Percentiles rank a stretch among this genome's conserved stretches.
These are phyloP conservation scores for Gomphus bonarii DNA, from an alignment of 1,284 basidiomycete genomes.

Conservation along the genomic window DNA sequence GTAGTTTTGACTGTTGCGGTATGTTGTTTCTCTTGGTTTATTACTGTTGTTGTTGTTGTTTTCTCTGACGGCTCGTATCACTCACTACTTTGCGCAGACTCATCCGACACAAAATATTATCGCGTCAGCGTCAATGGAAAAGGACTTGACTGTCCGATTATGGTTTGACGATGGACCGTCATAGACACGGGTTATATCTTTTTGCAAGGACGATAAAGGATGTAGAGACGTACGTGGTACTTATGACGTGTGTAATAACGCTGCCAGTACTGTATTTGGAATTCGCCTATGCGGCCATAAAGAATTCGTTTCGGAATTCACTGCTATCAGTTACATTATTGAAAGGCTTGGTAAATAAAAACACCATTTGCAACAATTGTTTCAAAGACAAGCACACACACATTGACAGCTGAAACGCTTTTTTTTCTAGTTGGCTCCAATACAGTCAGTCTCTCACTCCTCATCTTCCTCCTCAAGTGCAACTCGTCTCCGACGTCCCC, in stretches of 20 bases:
- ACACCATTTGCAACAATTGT: too few relatives aligned
- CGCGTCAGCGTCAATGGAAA: constrained; percentile 77
- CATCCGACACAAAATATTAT: constrained; percentile 66
- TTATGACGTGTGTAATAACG: too few relatives aligned
- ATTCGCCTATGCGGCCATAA: too few relatives aligned
- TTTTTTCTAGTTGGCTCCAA: too few relatives aligned
- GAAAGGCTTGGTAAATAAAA: too few relatives aligned
- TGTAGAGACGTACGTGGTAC: neutral
- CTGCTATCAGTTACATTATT: too few relatives aligned
- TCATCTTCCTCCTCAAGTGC: constrained; percentile 14
- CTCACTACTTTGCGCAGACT: constrained; percentile 32
- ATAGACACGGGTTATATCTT: neutral
- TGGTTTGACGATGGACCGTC: constrained; percentile 47
- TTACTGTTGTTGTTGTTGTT: neutral
- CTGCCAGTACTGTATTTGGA: too few relatives aligned
- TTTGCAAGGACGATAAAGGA: neutral
- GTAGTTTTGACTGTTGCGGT: constrained; percentile 67
- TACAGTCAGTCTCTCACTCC: constrained; percentile 9
- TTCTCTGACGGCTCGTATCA: neutral
- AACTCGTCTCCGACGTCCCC: constrained; percentile 3
- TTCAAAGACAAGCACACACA: too few relatives aligned
- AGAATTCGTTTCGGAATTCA: too few relatives aligned
- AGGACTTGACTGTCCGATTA: constrained; percentile 69
- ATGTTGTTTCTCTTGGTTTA: constrained; percentile 25
- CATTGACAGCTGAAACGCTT: too few relatives aligned